Evolutionary conservation across 2,329 filamentous ascomycete species (phyloP).

Genomic region (Exophiala oligosperma): DNA sequence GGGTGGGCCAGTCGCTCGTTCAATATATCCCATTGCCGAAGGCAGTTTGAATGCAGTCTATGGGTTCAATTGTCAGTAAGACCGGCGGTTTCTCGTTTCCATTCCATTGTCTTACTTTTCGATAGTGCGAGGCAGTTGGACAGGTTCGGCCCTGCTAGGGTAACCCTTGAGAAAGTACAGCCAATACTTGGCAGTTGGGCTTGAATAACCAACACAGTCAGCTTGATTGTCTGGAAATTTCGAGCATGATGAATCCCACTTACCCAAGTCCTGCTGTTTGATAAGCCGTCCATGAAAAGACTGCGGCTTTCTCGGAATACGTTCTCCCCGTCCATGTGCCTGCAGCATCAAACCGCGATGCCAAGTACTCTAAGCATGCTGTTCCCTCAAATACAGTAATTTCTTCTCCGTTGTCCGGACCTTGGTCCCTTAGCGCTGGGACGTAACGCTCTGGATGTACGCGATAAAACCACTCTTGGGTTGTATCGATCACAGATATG

Average conservation of each 20-base stretch:
- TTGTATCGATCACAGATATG: conserved; percentile 39
- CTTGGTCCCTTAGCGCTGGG: conserved; percentile 36
- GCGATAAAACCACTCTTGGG: conserved; percentile 34
- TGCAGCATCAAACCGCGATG: conserved; percentile 38
- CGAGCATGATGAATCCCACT: background rate
- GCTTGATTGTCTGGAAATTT: no score
- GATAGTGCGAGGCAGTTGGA: background rate
- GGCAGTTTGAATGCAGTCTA: conserved; percentile 1
- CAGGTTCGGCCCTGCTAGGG: background rate
- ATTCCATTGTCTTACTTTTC: background rate
- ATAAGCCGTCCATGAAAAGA: conserved; percentile 6
- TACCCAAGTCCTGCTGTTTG: conserved; percentile 3
- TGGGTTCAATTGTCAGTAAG: background rate
- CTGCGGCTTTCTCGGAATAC: conserved; percentile 24
- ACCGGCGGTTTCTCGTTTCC: no score
- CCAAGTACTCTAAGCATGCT: conserved; percentile 40
- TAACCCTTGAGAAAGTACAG: conserved; percentile 3
- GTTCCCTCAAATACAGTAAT: conserved; percentile 40
- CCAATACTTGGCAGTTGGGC: conserved; percentile 3
- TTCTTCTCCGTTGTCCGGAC: conserved; percentile 32
- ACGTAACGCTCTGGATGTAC: conserved; percentile 41
- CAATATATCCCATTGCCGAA: conserved; percentile 2
- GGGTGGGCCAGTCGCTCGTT: background rate
- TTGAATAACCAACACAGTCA: background rate
- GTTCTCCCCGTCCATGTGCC: conserved; percentile 36